Conservation (phyloP, 306 rosid genomes). For the Dryas octopetala region DNA sequence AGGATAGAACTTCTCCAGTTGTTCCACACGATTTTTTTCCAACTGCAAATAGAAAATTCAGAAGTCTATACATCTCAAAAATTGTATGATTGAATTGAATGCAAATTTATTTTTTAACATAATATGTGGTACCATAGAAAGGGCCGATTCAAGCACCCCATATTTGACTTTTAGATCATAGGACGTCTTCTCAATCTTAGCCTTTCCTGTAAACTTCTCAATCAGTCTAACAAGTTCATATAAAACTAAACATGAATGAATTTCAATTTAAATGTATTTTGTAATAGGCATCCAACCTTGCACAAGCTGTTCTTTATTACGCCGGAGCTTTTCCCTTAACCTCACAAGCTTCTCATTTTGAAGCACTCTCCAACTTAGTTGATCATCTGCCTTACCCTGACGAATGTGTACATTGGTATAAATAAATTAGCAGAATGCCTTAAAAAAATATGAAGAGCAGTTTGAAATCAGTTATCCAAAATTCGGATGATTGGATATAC, state of each 20-base stretch:
- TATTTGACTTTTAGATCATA: constrained; percentile 62
- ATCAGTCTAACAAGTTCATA: constrained; percentile 29
- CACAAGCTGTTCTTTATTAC: constrained; percentile 51
- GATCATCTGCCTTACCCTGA: constrained; percentile 92
- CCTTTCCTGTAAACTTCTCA: constrained; percentile 57
- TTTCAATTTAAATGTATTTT: constrained; percentile 10
- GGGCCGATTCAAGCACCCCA: constrained; percentile 73
- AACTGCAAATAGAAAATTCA: constrained; percentile 51
- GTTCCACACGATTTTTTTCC: constrained; percentile 76
- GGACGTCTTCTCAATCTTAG: constrained; percentile 56
- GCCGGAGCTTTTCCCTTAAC: constrained; percentile 70
- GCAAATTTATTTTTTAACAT: background rate
- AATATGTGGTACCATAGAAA: constrained; percentile 54
- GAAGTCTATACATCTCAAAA: background rate
- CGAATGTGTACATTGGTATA: constrained; percentile 28
- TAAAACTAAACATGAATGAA: constrained; percentile 15
- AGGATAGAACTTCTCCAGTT: constrained; percentile 84
- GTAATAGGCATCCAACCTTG: constrained; percentile 53
- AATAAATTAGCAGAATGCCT: constrained; percentile 3
- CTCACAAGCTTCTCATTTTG: constrained; percentile 74
- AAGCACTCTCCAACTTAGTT: constrained; percentile 75
- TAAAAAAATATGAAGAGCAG: constrained; percentile 12
- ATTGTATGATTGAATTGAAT: background rate
- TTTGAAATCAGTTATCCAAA: background rate
- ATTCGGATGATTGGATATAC: background rate